Evolutionary conservation across 352 stramenopile genomes (phyloP).

Genomic region (Pythium coloratum): DNA sequence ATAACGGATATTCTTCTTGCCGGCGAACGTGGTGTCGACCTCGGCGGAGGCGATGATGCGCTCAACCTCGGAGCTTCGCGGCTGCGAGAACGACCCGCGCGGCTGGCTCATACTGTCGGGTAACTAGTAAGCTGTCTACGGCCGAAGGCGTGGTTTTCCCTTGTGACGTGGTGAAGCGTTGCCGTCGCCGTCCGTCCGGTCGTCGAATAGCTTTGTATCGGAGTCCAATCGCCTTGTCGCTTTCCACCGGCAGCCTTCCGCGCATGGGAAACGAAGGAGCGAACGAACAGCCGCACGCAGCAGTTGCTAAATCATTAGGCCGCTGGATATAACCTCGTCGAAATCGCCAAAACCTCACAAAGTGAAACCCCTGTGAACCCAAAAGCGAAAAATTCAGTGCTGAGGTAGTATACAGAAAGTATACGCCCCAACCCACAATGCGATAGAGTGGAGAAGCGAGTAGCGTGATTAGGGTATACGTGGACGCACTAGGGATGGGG

Average conservation of each 20-base stretch:
- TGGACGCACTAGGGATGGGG: neutral
- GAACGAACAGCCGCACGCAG: neutral
- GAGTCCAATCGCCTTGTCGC: neutral
- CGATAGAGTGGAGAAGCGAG: neutral
- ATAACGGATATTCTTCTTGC: slow-evolving; percentile 70
- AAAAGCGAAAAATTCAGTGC: slow-evolving; percentile 8
- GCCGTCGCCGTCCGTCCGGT: neutral
- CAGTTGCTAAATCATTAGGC: slow-evolving; percentile 14
- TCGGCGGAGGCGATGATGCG: slow-evolving; percentile 79
- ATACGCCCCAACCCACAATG: neutral
- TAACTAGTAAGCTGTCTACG: neutral
- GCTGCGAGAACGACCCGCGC: slow-evolving; percentile 41
- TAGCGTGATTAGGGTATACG: neutral
- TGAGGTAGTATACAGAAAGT: neutral
- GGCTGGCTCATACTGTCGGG: slow-evolving; percentile 27
- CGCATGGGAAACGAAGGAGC: slow-evolving; percentile 1
- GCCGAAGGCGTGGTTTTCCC: slow-evolving; percentile 15
- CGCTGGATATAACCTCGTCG: neutral
- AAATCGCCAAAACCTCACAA: slow-evolving; percentile 18
- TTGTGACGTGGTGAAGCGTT: neutral
- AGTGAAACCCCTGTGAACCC: slow-evolving; percentile 14
- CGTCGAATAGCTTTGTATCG: neutral
- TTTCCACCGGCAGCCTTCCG: neutral
- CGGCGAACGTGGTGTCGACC: slow-evolving; percentile 77
- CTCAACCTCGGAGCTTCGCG: slow-evolving; percentile 75